phyloP scores from a whole-genome alignment of 2,329 filamentous ascomycete genomes.

The Aspergillus sp. region DNA sequence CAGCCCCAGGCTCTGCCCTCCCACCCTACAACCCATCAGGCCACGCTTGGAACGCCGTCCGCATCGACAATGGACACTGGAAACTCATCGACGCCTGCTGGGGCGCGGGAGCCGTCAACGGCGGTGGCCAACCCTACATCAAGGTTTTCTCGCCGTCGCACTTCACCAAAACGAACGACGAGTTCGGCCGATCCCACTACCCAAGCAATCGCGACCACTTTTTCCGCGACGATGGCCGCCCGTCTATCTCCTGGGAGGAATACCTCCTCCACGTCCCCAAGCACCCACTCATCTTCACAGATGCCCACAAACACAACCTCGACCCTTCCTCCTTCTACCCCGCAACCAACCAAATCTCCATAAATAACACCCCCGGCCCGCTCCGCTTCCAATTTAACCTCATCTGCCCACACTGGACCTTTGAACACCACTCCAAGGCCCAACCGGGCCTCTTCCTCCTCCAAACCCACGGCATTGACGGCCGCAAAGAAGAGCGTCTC shows the following conservation, averaged over 20 bases:
- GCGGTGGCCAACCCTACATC: slow-evolving; percentile 52
- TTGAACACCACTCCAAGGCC: slow-evolving; percentile 55
- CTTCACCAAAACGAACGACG: slow-evolving; percentile 63
- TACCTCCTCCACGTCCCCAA: slow-evolving; percentile 61
- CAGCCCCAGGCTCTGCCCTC: slow-evolving; percentile 57
- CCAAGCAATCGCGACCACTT: slow-evolving; percentile 63
- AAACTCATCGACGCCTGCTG: slow-evolving; percentile 89
- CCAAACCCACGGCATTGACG: slow-evolving; percentile 59
- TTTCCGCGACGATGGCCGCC: slow-evolving; percentile 64
- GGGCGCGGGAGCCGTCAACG: slow-evolving; percentile 70
- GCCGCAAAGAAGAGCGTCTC: slow-evolving; percentile 59
- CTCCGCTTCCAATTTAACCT: slow-evolving; percentile 76
- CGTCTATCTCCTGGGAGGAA: slow-evolving; percentile 65
- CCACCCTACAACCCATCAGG: slow-evolving; percentile 55
- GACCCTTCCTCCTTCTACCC: slow-evolving; percentile 57
- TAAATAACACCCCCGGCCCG: slow-evolving; percentile 48
- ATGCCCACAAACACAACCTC: slow-evolving; percentile 45
- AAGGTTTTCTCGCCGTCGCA: slow-evolving; percentile 59
- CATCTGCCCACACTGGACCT: slow-evolving; percentile 74
- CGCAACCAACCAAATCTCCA: slow-evolving; percentile 51
- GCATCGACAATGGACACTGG: slow-evolving; percentile 80
- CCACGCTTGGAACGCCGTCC: slow-evolving; percentile 92
- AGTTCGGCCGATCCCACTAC: slow-evolving; percentile 76
- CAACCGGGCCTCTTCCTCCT: slow-evolving; percentile 62
- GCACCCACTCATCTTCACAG: slow-evolving; percentile 42